Conservation (phyloP, 768 basidiomycete genomes). For the Boletus vinaceobasis region DNA sequence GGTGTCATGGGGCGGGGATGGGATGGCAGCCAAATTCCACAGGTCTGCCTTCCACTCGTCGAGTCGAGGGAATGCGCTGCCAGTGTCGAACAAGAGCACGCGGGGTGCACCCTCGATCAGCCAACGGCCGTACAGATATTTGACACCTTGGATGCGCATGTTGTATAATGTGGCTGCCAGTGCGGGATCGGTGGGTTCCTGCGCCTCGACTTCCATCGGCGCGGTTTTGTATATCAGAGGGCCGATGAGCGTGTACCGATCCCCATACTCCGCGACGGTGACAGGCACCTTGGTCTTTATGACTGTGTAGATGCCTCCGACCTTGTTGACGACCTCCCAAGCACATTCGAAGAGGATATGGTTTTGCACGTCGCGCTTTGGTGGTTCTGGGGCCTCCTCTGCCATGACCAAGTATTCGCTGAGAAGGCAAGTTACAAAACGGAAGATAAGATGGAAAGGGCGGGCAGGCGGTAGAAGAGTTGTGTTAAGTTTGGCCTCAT, state of each 20-base stretch:
- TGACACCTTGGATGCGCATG: conserved; percentile 90
- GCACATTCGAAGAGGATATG: conserved; percentile 91
- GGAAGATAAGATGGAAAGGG: background rate
- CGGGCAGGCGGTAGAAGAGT: background rate
- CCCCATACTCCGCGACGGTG: conserved; percentile 93
- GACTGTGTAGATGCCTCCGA: conserved; percentile 99
- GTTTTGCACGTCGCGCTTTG: conserved; percentile 69
- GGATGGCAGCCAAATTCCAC: conserved; percentile 98
- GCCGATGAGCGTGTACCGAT: conserved; percentile 93
- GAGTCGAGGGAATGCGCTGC: conserved; percentile 77
- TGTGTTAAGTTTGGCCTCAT: conserved; percentile 9
- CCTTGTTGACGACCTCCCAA: conserved; percentile 99
- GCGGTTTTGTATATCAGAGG: conserved; percentile 98
- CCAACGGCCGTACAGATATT: conserved; percentile 95
- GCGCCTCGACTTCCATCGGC: conserved; percentile 96
- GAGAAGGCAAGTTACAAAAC: background rate
- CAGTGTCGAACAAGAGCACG: conserved; percentile 94
- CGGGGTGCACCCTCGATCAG: conserved; percentile 95
- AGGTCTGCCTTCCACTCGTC: conserved; percentile 99
- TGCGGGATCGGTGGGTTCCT: conserved; percentile 81
- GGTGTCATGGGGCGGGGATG: conserved; percentile 91
- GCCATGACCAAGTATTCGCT: conserved; percentile 16
- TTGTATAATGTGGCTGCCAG: conserved; percentile 70
- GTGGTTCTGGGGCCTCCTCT: conserved; percentile 17
- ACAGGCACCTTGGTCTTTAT: conserved; percentile 99